Percentiles rank a stretch among this genome's conserved stretches.
phyloP scores from a whole-genome alignment of 768 basidiomycete species.

The Phylloporus sp. region DNA sequence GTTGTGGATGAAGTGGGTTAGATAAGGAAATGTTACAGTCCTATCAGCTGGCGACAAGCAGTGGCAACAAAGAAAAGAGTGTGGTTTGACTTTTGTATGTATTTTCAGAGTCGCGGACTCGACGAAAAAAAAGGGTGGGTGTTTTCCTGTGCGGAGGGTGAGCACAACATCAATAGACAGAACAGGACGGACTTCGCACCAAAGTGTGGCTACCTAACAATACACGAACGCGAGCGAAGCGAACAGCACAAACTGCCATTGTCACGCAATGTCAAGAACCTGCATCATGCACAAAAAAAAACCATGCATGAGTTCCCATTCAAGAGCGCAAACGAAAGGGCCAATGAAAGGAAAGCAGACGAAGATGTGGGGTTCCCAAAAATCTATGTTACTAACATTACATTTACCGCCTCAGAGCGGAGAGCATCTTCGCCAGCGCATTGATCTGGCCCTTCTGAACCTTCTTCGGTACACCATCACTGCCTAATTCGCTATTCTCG shows the following conservation, averaged over 20 bases:
- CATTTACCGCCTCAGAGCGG: constrained; percentile 61
- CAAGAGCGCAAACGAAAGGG: constrained; percentile 2
- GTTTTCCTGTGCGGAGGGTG: constrained; percentile 15
- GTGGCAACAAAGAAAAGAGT: constrained; percentile 17
- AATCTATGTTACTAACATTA: constrained; percentile 26
- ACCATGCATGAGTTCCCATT: constrained; percentile 19
- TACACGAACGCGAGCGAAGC: constrained; percentile 41
- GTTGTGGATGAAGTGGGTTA: constrained; percentile 14
- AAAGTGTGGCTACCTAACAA: constrained; percentile 49
- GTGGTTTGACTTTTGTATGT: constrained; percentile 20
- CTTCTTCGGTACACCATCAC: constrained; percentile 57
- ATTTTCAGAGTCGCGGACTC: constrained; percentile 28
- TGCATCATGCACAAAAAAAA: constrained; percentile 23
- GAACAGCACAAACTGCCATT: constrained; percentile 24
- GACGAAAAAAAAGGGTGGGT: constrained; percentile 1
- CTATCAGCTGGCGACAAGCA: constrained; percentile 16
- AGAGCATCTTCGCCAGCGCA: constrained; percentile 88
- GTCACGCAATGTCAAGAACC: constrained; percentile 27
- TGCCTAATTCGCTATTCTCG: constrained; percentile 17
- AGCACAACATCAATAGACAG: constrained; percentile 21
- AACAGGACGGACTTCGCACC: constrained; percentile 34
- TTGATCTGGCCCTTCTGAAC: constrained; percentile 89
- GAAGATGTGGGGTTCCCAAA: constrained; percentile 4
- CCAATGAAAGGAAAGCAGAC: background rate
- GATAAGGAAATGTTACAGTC: constrained; percentile 27